Evolutionary conservation across 2,329 filamentous ascomycete species (phyloP), one percentile per base, ranked within the genome.

Genomic region (Colletotrichum liaoningense): DNA sequence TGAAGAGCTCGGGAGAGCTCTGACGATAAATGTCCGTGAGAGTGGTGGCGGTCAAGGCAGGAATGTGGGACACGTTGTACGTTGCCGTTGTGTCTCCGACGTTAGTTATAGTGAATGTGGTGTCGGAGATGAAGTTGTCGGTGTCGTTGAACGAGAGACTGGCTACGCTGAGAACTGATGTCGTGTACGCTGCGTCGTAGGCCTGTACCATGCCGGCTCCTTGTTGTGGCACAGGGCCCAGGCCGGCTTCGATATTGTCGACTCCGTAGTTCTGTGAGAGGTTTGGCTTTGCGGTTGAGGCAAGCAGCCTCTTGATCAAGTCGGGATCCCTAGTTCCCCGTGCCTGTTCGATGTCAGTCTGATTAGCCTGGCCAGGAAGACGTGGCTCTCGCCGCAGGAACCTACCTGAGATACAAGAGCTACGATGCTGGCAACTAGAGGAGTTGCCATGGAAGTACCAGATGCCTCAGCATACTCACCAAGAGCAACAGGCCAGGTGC

Each of bases 81-180:
- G 86, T 87, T 57, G 89, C 79, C 0, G 83, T 78, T 22, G 83
- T 81, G 16, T 80, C 80, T 54, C 87, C 88, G 7, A 83, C 82
- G 81, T 93, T 93, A 76, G 80, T 84, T 72, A 93, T 83, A 28
- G 83, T 86, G 77, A 93, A 90, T 74, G 86, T 85, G 42, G 86
- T 81, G 1, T 81, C 82, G 7, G 83, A 79, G 42, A 80, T 79
- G 72, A 91, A 87, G 82, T 92, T 79, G 75, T 89, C 88, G 0
- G 90, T 91, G 78, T 93, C 91, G 77, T 92, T 92, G 81, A 92
- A 92, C 3, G 88, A 86, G 14, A 93, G 80, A 77, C 87, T 88
- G 6, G 88, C 88, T 11, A 85, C 86, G 76, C 85, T 87, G 26
- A 92, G 81, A 6, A 89, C 78, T 1, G 87, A 87, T 2, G 84